Conservation (phyloP, 345 rosid species). For the Citrus australasica region DNA sequence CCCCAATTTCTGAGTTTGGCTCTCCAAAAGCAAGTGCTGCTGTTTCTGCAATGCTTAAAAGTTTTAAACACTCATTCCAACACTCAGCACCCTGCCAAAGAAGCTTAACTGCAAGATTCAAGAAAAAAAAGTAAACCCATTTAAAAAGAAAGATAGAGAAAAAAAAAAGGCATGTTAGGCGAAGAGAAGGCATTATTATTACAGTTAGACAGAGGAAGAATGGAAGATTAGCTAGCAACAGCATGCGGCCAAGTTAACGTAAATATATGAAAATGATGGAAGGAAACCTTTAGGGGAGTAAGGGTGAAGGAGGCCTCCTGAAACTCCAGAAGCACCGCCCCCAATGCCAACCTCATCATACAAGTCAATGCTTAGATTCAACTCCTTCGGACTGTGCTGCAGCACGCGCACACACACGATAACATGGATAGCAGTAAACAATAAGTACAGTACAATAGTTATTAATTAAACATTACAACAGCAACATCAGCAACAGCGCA, state of each 20-base stretch:
- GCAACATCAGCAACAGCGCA: no score
- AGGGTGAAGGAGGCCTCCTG: constrained; percentile 95
- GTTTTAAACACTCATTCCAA: constrained; percentile 75
- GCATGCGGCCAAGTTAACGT: no score
- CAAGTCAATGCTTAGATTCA: constrained; percentile 54
- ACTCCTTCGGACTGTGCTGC: constrained; percentile 57
- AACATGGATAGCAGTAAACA: no score
- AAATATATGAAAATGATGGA: background rate
- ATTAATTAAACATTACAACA: no score
- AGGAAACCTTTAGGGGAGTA: constrained; percentile 83
- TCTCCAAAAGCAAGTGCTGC: constrained; percentile 42
- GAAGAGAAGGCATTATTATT: background rate
- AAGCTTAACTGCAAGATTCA: constrained; percentile 52
- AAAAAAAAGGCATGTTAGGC: no score
- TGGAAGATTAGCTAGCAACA: no score
- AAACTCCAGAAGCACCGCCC: constrained; percentile 91
- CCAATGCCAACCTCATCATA: constrained; percentile 90
- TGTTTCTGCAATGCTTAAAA: constrained; percentile 59
- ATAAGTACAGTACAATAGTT: no score
- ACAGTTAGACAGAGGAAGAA: no score
- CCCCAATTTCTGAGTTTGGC: constrained; percentile 21
- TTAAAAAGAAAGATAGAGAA: background rate
- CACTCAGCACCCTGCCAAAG: constrained; percentile 89
- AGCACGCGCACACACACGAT: background rate
- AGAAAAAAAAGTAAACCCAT: background rate